Conservation (phyloP, 202 grass and related monocot genomes). For the Carex sylvatica region DNA sequence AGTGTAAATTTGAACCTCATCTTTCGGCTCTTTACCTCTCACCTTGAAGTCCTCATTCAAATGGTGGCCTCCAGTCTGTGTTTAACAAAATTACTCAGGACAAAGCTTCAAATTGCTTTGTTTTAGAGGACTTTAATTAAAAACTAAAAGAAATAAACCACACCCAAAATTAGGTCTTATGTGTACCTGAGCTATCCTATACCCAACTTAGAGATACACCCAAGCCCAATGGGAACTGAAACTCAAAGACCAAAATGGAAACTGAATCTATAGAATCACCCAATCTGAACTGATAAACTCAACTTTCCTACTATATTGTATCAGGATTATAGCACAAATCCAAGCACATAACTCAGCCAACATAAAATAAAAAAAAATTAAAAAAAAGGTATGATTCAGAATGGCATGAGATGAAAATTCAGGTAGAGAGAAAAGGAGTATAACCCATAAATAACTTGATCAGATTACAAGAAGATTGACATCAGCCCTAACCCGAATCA, state of each 20-base stretch:
- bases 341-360: neutral
- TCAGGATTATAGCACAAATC: neutral
- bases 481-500: neutral
- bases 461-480: conserved; percentile 1
- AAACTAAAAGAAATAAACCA: neutral
- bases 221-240: neutral
- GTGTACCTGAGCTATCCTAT: neutral
- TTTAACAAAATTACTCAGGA: neutral
- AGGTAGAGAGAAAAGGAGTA: neutral
- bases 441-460: neutral
- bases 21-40: conserved; percentile 97
- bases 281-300: neutral
- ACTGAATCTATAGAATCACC: neutral
- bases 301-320: neutral
- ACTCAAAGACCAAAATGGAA: neutral
- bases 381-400: neutral
- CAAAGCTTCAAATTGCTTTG: neutral
- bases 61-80: conserved; percentile 72
- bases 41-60: conserved; percentile 81
- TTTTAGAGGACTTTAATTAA: neutral
- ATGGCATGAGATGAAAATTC: neutral
- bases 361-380: neutral
- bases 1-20: conserved; percentile 98
- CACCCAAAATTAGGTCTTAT: neutral
- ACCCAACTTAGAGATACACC: neutral